Percentiles rank a stretch among this genome's conserved stretches.
Evolutionary conservation across 805 yeast species (phyloP).

Genomic region (Candida fluviatilis): DNA sequence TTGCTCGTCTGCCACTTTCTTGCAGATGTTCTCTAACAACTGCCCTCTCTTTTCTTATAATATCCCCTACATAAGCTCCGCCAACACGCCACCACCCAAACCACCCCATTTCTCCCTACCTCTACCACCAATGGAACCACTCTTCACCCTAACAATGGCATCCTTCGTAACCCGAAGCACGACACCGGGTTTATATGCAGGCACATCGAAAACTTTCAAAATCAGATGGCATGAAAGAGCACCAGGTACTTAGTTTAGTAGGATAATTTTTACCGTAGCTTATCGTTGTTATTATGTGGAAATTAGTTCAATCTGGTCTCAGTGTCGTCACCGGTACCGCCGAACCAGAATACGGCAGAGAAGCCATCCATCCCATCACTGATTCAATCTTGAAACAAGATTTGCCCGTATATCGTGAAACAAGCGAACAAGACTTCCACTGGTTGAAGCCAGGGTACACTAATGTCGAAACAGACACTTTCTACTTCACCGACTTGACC

Average conservation of each 20-base stretch:
- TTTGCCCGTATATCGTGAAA: slow-evolving; percentile 46
- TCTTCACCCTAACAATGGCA: too few species aligned
- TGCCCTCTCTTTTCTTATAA: too few species aligned
- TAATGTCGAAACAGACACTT: slow-evolving; percentile 93
- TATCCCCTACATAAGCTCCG: background rate
- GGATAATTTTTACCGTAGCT: background rate
- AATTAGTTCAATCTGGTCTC: slow-evolving; percentile 81
- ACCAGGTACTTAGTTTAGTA: too few species aligned
- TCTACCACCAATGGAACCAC: too few species aligned
- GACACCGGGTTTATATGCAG: too few species aligned
- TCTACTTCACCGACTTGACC: slow-evolving; percentile 68
- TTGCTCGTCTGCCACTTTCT: too few species aligned
- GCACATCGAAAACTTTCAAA: too few species aligned
- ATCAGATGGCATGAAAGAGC: too few species aligned
- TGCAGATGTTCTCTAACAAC: too few species aligned
- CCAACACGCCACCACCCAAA: background rate
- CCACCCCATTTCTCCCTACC: background rate
- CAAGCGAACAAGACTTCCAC: slow-evolving; percentile 62
- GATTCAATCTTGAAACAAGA: slow-evolving; percentile 41
- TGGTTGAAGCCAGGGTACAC: slow-evolving; percentile 78
- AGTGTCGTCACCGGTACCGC: slow-evolving; percentile 97
- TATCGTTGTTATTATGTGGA: slow-evolving; percentile 43
- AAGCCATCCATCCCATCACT: slow-evolving; percentile 83
- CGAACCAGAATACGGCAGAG: slow-evolving; percentile 94
- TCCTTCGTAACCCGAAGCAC: too few species aligned